phyloP scores from a whole-genome alignment of 2,329 filamentous ascomycete species.

The Colletotrichum tropicicola region DNA sequence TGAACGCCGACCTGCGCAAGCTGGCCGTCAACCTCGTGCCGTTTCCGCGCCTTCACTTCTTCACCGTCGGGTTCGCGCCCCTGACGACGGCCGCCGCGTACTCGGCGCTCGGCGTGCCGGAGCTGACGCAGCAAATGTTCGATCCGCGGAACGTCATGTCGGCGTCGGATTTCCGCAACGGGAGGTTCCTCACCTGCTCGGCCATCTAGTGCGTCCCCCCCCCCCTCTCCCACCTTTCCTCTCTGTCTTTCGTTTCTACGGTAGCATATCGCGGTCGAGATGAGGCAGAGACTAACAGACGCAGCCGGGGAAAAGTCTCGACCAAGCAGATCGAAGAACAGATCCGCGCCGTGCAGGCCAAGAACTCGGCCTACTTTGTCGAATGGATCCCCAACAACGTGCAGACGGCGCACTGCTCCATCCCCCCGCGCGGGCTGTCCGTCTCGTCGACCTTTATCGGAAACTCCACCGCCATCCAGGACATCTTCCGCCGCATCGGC shows the following conservation, averaged over 20 bases:
- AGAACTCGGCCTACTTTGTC: slow-evolving; percentile 99
- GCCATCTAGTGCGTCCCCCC: slow-evolving; percentile 84
- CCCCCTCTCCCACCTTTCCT: background rate
- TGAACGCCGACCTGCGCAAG: slow-evolving; percentile 99
- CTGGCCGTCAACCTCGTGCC: slow-evolving; percentile 99
- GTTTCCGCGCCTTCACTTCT: slow-evolving; percentile 99
- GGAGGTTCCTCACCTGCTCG: slow-evolving; percentile 98
- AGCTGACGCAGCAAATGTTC: slow-evolving; percentile 99
- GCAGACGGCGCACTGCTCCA: slow-evolving; percentile 98
- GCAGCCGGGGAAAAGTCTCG: slow-evolving; percentile 94
- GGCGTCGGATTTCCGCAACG: slow-evolving; percentile 99
- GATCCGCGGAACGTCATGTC: slow-evolving; percentile 99
- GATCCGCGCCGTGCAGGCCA: slow-evolving; percentile 99
- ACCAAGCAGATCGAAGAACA: slow-evolving; percentile 99
- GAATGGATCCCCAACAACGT: slow-evolving; percentile 99
- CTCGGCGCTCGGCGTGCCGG: slow-evolving; percentile 95
- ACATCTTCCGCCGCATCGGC: slow-evolving; percentile 99
- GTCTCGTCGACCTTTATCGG: slow-evolving; percentile 99
- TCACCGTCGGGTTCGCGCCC: slow-evolving; percentile 99
- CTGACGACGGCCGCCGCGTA: slow-evolving; percentile 85
- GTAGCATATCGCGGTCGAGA: no score
- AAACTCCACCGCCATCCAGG: slow-evolving; percentile 99
- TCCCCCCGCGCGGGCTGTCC: slow-evolving; percentile 95
- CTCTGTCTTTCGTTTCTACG: background rate
- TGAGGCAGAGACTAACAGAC: background rate